These are phyloP conservation scores for Colletotrichum brevisporum DNA, from an alignment of 2,329 filamentous ascomycete genomes.

Conservation along the genomic window DNA sequence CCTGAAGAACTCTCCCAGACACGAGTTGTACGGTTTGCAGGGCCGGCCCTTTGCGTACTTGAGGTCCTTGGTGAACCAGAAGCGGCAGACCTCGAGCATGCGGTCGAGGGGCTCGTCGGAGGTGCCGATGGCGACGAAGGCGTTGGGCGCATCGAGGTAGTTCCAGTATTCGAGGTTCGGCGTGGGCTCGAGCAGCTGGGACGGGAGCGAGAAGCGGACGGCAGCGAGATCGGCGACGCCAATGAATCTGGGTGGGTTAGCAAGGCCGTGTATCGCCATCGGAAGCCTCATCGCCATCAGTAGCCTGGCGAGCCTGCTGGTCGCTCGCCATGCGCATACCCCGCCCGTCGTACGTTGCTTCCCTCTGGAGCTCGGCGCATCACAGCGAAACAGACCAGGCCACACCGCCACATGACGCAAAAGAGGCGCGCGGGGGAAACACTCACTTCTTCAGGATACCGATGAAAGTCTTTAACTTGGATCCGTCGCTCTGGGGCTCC, in stretches of 20 bases:
- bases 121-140: conserved; percentile 86
- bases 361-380: not conserved
- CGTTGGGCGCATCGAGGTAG: conserved; percentile 94
- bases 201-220: conserved; percentile 95
- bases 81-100: conserved; percentile 93
- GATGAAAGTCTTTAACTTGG: conserved; percentile 90
- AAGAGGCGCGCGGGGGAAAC: conserved; percentile 19
- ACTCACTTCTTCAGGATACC: conserved; percentile 89
- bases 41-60: conserved; percentile 99
- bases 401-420: conserved; percentile 18
- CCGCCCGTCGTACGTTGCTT: not conserved
- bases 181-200: conserved; percentile 94
- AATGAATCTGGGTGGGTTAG: conserved; percentile 78
- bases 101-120: conserved; percentile 92
- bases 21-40: conserved; percentile 99
- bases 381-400: not conserved
- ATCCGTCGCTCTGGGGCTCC: conserved; percentile 78
- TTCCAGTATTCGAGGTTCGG: conserved; percentile 99
- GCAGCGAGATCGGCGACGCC: conserved; percentile 95
- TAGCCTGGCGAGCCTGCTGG: not conserved
- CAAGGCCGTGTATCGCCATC: not conserved
- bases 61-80: conserved; percentile 99
- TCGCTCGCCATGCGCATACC: not conserved
- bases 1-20: conserved; percentile 96
- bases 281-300: no score